A percentile compares a stretch with the other conserved stretches of the same genome.
phyloP scores from a whole-genome alignment of 2,329 filamentous ascomycete genomes.

The Penicillium capsulatum region DNA sequence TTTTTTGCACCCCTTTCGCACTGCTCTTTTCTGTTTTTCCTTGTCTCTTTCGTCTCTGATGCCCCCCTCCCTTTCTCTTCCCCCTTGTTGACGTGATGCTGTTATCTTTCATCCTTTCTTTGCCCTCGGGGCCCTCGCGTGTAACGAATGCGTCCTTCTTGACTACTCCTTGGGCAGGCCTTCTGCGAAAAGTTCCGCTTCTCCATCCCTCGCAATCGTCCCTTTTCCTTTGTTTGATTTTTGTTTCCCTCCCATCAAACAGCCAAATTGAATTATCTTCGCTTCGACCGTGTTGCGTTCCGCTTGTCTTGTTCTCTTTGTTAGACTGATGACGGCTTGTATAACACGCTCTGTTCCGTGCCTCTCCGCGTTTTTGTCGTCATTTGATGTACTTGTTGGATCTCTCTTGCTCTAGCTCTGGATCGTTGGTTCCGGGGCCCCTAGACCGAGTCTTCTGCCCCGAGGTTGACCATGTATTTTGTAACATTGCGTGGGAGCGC shows the following conservation, averaged over 20 bases:
- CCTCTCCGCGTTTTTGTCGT: slow-evolving; percentile 20
- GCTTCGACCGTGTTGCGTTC: slow-evolving; percentile 31
- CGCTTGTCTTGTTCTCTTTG: slow-evolving; percentile 26
- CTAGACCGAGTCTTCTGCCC: neutral
- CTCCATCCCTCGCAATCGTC: slow-evolving; percentile 21
- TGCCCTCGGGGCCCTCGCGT: slow-evolving; percentile 31
- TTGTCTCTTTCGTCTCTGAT: slow-evolving; percentile 11
- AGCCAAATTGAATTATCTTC: slow-evolving; percentile 39
- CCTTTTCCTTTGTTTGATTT: slow-evolving; percentile 10
- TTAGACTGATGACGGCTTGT: slow-evolving; percentile 33
- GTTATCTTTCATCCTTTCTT: slow-evolving; percentile 7
- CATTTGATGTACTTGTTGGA: slow-evolving; percentile 11
- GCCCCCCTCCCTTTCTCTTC: slow-evolving; percentile 7
- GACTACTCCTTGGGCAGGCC: slow-evolving; percentile 41
- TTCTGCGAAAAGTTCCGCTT: slow-evolving; percentile 44
- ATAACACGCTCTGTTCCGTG: slow-evolving; percentile 30
- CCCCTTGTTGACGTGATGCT: slow-evolving; percentile 10
- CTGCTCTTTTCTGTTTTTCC: slow-evolving; percentile 6
- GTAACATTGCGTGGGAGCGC: slow-evolving; percentile 3
- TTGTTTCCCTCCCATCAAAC: slow-evolving; percentile 27
- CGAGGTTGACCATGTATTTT: slow-evolving; percentile 1
- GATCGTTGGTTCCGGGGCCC: slow-evolving; percentile 1
- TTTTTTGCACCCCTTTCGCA: slow-evolving; percentile 15
- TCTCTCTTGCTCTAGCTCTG: slow-evolving; percentile 1
- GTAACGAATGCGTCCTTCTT: slow-evolving; percentile 35